Percentiles rank a stretch among this genome's conserved stretches.
These are phyloP conservation scores for Cadophora sp. DNA, from an alignment of 2,329 filamentous ascomycete genomes.

Conservation along the genomic window DNA sequence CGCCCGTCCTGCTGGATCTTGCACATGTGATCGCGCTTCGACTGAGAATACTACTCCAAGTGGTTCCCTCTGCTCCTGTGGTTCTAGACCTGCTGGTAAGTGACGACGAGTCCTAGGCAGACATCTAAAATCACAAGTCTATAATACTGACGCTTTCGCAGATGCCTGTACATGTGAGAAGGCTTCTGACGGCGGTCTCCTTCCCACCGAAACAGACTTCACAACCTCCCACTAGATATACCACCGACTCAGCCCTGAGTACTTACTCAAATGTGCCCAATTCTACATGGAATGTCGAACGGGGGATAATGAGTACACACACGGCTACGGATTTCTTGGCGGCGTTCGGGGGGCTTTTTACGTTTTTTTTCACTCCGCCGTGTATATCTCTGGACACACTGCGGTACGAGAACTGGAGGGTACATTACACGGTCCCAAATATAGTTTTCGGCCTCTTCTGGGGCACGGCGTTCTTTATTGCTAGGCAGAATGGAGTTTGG, in stretches of 20 bases:
- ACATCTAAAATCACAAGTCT: background rate
- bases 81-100: slow-evolving; percentile 74
- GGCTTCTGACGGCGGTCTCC: slow-evolving; percentile 64
- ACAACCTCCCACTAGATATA: slow-evolving; percentile 64
- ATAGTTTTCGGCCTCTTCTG: slow-evolving; percentile 5
- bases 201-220: slow-evolving; percentile 82
- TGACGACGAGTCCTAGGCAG: slow-evolving; percentile 30
- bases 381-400: background rate
- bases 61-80: slow-evolving; percentile 77
- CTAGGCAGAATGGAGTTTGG: slow-evolving; percentile 7
- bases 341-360: slow-evolving; percentile 3
- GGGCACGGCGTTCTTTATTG: slow-evolving; percentile 2
- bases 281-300: background rate
- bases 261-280: too few species aligned
- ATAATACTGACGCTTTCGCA: slow-evolving; percentile 43
- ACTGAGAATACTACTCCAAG: slow-evolving; percentile 70
- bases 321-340: slow-evolving; percentile 6
- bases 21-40: slow-evolving; percentile 77
- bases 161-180: slow-evolving; percentile 86
- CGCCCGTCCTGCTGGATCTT: slow-evolving; percentile 78
- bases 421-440: slow-evolving; percentile 4
- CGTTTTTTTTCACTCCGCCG: slow-evolving; percentile 3
- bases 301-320: background rate
- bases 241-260: too few species aligned
- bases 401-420: background rate